Evolutionary conservation across 352 stramenopile species (phyloP), one percentile per base, ranked within the genome.

Genomic region (Salisapilia sapeloensis): DNA sequence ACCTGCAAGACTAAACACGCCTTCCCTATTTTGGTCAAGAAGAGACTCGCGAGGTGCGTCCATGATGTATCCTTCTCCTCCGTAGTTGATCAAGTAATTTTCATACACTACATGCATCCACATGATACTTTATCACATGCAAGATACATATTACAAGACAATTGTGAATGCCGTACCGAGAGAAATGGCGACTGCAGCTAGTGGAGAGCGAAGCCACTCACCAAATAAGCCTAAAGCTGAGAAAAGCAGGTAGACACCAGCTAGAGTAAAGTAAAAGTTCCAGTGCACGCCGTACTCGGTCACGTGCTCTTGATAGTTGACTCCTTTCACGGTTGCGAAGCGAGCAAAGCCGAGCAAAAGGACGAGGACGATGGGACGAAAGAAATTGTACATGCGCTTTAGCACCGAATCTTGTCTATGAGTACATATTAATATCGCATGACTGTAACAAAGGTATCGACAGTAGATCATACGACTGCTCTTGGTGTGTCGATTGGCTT

Each of bases 201-300:
- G 19, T 6, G 74, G 50, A 4, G 54, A 64, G 0, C 50, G 60
- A 4, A 55, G 46, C 50, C 52, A 75, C 24, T 44, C 46, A 12
- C 67, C 65, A 29, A 79, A 49, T 22, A 53, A 26, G 24, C 56
- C 50, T 12, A 93, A 48, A 12, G 67, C 36, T 7, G 57, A 75
- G 34, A 76, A 79, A 14, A 72, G 37, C 12, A 92, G 20, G 40
- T 85, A 86, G 19, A 92, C 66, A 4, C 62, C 74, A 10, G 62
- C 77, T 13, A 98, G 70, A 3, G 93, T 98, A 40, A 98, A 96
- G 62, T 98, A 99, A 48, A 99, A 99, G 60, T 99, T 99, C 95
- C 95, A 99, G 59, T 99, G 94, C 13, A 98, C 79, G 20, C 95
- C 95, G 53, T 99, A 99, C 60, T 99, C 95, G 4, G 74, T 93